Base-by-base conservation (phyloP, 176 grass and related monocot species). In the Ensete ventricosum region DNA sequence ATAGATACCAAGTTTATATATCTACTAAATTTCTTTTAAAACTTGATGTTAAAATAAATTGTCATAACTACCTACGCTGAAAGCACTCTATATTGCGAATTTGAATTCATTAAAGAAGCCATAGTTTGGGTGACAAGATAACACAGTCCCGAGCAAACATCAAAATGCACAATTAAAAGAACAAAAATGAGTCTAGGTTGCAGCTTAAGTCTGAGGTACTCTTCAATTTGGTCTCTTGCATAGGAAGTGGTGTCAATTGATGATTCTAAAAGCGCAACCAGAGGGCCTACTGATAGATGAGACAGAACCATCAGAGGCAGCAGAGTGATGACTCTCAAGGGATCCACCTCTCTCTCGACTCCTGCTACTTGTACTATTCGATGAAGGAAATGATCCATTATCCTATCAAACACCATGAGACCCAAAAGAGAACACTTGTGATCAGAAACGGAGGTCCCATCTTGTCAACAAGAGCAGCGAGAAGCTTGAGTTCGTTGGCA, bases 241-340 rank as follows among this genome's bases (percentile, higher is more conserved):
- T 21, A 59, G 50, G 69, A 1, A 82, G 66, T 0, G 75, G 78
- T 69, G 76, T 73, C 53, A 77, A 79, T 27, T 96, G 88, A 71
- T 84, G 86, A 20, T 85, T 88, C n/a, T 91, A 81, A 54, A 89
- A 91, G 73, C 74, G 82, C 22, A 23, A 78, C 73, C 60, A 72
- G 90, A 71, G 1, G 88, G 84, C 53, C 88, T 96, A 69, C 81
- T 89, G 54, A 88, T 81, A 81, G 87, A 84, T 0, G 92, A 96
- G 53, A 81, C 21, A 25, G 66, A 69, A 25, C 84, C 82, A 66
- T 96, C 88, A 26, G 84, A 87, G 9, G 77, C 81, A 73, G 81
- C 86, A 75, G 73, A 87, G 7, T 52, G 84, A 72, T 87, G 82
- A 51, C 85, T 71, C 10, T 16, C 73, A 52, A 76, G 73, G 75